Evolutionary conservation across 805 yeast species (phyloP).

Genomic region (Lachancea quebecensis): DNA sequence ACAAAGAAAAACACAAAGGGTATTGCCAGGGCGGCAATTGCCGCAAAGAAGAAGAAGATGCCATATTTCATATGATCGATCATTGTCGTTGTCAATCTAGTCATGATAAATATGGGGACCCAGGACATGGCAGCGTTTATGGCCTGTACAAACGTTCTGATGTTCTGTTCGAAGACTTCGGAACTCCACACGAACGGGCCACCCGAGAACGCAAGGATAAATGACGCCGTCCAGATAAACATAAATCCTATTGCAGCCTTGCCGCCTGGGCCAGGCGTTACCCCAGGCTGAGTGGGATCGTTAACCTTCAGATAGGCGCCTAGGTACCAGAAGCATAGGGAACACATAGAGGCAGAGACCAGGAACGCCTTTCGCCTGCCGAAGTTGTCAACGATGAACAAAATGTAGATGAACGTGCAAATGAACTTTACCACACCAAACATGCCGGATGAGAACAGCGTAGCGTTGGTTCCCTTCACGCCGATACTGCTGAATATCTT

Average conservation of each 20-base stretch:
- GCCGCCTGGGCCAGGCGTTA: conserved; percentile 30
- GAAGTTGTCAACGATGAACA: conserved; percentile 39
- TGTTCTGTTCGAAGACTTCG: conserved; percentile 40
- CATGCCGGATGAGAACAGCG: conserved; percentile 45
- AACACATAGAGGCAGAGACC: conserved; percentile 35
- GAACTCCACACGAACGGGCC: conserved; percentile 43
- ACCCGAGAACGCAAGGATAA: conserved; percentile 41
- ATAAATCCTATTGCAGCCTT: conserved; percentile 40
- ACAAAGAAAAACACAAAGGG: conserved; percentile 54
- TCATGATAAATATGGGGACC: conserved; percentile 46
- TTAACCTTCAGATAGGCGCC: conserved; percentile 41
- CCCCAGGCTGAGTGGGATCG: conserved; percentile 30
- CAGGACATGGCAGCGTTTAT: conserved; percentile 41
- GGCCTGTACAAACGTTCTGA: conserved; percentile 38
- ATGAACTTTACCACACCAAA: conserved; percentile 33
- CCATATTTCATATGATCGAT: conserved; percentile 39
- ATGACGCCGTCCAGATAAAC: conserved; percentile 42
- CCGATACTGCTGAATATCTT: conserved; percentile 45
- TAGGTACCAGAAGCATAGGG: conserved; percentile 41
- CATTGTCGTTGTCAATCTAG: conserved; percentile 41
- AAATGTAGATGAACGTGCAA: conserved; percentile 39
- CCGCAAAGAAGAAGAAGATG: conserved; percentile 35
- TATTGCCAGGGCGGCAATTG: conserved; percentile 13
- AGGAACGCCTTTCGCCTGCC: conserved; percentile 42
- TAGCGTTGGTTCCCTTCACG: conserved; percentile 38